Percentiles rank a stretch among this genome's conserved stretches.
Conservation (phyloP, 176 grass and related monocot species). For the Oryza meyeriana region DNA sequence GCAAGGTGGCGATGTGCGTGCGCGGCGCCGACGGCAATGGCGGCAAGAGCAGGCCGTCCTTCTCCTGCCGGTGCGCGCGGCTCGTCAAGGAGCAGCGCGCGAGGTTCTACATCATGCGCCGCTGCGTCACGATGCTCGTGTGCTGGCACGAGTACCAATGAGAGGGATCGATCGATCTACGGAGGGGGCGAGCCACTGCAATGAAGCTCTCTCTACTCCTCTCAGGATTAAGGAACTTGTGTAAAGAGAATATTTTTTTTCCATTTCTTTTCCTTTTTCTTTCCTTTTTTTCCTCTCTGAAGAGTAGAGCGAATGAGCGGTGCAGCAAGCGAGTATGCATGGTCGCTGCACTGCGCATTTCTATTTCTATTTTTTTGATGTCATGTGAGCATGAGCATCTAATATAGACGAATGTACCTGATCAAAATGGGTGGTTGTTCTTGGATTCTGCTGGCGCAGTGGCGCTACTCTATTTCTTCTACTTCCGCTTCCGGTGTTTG, state of each 20-base stretch:
- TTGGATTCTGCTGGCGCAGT: background rate
- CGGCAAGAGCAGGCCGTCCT: slow-evolving; percentile 47
- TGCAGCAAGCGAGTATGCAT: background rate
- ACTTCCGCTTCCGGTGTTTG: background rate
- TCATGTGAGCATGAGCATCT: background rate
- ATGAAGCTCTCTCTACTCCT: background rate
- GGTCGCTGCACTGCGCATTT: slow-evolving; percentile 19
- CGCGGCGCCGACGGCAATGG: slow-evolving; percentile 9
- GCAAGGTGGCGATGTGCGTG: slow-evolving; percentile 18
- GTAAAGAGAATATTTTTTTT: slow-evolving; percentile 16
- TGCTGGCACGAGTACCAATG: slow-evolving; percentile 89
- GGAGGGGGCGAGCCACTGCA: background rate
- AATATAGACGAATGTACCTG: background rate
- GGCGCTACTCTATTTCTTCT: background rate
- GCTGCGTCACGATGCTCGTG: slow-evolving; percentile 86
- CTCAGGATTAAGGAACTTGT: background rate
- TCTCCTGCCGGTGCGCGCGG: slow-evolving; percentile 70
- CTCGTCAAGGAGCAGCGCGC: slow-evolving; percentile 88
- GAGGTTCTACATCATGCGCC: slow-evolving; percentile 92
- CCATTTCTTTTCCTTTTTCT: background rate
- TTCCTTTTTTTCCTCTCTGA: background rate
- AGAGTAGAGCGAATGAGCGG: slow-evolving; percentile 16
- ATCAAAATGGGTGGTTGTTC: background rate
- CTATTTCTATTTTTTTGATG: background rate
- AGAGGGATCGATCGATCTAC: background rate